Base-by-base conservation (phyloP, 2,329 filamentous ascomycete genomes). In the Ophiostoma quercus region DNA sequence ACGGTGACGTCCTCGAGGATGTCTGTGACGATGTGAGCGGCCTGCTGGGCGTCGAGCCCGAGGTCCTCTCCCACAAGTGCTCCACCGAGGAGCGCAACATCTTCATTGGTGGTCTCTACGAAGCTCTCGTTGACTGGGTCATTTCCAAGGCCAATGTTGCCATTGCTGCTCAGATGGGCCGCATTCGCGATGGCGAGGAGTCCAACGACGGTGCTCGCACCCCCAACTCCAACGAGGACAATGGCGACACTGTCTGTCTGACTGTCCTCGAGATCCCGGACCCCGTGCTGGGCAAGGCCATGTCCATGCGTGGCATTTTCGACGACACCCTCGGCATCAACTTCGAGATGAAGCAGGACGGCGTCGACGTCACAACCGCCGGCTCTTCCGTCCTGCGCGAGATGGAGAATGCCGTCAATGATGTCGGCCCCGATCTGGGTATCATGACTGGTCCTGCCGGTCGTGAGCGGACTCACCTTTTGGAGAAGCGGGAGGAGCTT, bases 341-440 rank as follows among this genome's bases (percentile, higher is more conserved):
- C 75, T 86, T 90, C 0, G 95, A 99, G 81, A 98, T 99, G 94
- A 96, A 94, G 76, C 90, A 94, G 72, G 95, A 99, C 74, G 95
- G 95, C 11, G 86, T 99, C 0, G 86, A 91, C n/a, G 85, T 96
- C 1, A 80, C 85, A 0, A 75, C 89, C 0, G 88, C 88, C 1
- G 91, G 91, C n/a, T 90, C 89, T 71, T 96, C 94, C 0, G 90
- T 98, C 11, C 78, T 94, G 16, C 89, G 91, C 51, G 94, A 97
- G 77, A 96, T 97, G 90, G 88, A 91, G 76, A 88, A 89, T 70
- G 92, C 94, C 1, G 87, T 97, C 5, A 81, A 87, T 0, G 89
- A 92, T 67, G 90, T 89, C 54, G 92, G 89, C 67, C 88, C 90
- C 1, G 92, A 97, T 74, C 83, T 97, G 60, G 92, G 91, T 29